Evolutionary conservation across 257 asterid species (phyloP), one percentile per base, ranked within the genome.

Genomic region (Nicotiana attenuata): DNA sequence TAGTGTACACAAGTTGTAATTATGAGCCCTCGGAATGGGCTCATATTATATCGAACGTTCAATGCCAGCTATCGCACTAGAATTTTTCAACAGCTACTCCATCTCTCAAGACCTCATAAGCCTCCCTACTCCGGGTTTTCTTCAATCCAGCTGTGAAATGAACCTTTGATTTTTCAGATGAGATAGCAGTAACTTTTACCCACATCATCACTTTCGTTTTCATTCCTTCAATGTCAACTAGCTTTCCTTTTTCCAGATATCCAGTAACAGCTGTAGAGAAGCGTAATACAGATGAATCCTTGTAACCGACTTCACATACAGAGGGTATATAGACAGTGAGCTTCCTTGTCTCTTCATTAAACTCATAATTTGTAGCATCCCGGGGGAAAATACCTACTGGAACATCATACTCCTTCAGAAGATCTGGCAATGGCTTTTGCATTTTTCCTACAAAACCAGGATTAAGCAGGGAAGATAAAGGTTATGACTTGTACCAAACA

Each of bases 131-230:
- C 81, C 99, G 87, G 66, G 97, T 88, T 86, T 89, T 96, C 89
- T 93, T 94, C 92, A 96, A 85, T 19, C 98, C 99, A 24, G 93
- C 97, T 3, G 94, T 87, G 89, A 96, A 91, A 76, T 82, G 86
- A 80, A 96, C 75, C 87, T 96, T 93, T 7, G 98, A 88, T 77
- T 88, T 89, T 53, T 92, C 99, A 13, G 92, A 86, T 0, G 94
- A 77, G 85, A 96, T 92, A 33, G 97, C 84, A 24, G 92, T 91
- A 83, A 96, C 99, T 81, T 92, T 94, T 22, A 87, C 90, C 97
- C 97, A 93, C 59, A 94, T 87, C 77, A 90, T 78, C 88, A 91
- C 90, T 82, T 93, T 90, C 6, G 98, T 94, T 87, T 94, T 94
- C 13, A 94, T 90, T 50, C 97, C 97, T 31, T 91, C 98, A 50